Base-by-base conservation (phyloP, 768 basidiomycete species). In the Mycena metata region DNA sequence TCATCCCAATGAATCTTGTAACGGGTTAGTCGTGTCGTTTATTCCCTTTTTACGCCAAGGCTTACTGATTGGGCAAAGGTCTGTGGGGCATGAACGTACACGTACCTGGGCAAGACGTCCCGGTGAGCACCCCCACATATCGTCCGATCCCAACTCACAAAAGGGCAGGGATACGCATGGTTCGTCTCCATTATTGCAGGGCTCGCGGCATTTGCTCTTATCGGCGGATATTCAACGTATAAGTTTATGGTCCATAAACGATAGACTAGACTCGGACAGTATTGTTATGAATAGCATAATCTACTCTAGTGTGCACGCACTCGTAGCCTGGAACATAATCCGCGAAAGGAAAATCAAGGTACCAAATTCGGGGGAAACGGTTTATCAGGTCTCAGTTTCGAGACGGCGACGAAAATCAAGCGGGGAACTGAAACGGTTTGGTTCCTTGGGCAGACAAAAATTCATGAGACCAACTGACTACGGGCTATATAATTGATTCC, bases 1-100 rank as follows among this genome's bases (percentile, higher is more conserved):
- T 99, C 72, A 91, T 99, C 77, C 98, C 94, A 41, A 98, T 96
- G 92, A 99, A 99, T 79, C 81, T 99, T 79, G 89, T 99, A 57
- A 99, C 98, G 30, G 96, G 94, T 90, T 62, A 35, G 84, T 75
- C 13, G 23, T 42, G 33, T 45, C 19, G 3, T 39, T 30, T 42
- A 56, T 59, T 41, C 36, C 45, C 49, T 2, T 39, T 21, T 60
- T 49, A 36, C 42, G 33, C 1, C 16, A n/a, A 45, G 60, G 39
- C 15, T 24, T 11, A 39, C 35, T 67, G 21, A 65, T 51, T 26
- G 5, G 36, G 19, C 41, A 33, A 39, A 90, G 91, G 94, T 85
- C 81, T 98, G 16, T 97, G 96, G 96, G 96, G 97, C 15, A 99
- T 98, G 97, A 99, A 99, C 83, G 96, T 99, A 0, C 93, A 93